Conservation (phyloP, 2,329 filamentous ascomycete species). For the Albifimbria verrucaria region DNA sequence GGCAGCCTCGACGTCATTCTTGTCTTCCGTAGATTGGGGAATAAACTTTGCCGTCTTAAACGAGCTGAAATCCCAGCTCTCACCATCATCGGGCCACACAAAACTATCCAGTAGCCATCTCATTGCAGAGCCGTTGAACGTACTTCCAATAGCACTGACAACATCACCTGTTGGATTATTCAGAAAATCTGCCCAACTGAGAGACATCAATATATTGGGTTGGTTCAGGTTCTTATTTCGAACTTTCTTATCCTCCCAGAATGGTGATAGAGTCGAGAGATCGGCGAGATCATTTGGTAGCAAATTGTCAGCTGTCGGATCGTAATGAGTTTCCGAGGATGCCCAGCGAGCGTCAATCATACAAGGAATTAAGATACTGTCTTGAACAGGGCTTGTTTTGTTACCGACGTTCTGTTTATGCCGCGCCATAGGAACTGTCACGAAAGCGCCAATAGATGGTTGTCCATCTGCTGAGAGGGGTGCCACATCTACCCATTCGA, state of each 20-base stretch:
- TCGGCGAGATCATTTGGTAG: slow-evolving; percentile 1
- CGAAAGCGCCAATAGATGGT: not conserved
- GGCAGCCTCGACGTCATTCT: not conserved
- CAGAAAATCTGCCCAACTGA: not conserved
- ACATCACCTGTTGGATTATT: not conserved
- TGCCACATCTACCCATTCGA: not conserved
- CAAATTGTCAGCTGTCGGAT: not conserved
- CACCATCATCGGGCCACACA: not conserved
- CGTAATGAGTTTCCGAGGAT: not conserved
- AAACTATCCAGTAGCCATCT: not conserved
- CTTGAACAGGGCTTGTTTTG: not conserved
- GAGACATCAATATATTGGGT: not conserved
- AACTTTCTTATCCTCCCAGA: not conserved
- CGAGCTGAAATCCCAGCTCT: not conserved
- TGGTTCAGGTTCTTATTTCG: not conserved
- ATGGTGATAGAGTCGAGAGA: not conserved
- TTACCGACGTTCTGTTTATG: not conserved
- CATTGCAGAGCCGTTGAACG: not conserved
- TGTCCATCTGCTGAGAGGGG: not conserved
- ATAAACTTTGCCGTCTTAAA: slow-evolving; percentile 1
- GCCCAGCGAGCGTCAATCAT: slow-evolving; percentile 3
- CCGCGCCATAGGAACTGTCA: not conserved
- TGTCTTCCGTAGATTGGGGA: not conserved
- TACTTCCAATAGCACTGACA: not conserved
- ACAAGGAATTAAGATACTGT: not conserved